phyloP scores from a whole-genome alignment of 306 rosid genomes.

The Lablab purpureus region DNA sequence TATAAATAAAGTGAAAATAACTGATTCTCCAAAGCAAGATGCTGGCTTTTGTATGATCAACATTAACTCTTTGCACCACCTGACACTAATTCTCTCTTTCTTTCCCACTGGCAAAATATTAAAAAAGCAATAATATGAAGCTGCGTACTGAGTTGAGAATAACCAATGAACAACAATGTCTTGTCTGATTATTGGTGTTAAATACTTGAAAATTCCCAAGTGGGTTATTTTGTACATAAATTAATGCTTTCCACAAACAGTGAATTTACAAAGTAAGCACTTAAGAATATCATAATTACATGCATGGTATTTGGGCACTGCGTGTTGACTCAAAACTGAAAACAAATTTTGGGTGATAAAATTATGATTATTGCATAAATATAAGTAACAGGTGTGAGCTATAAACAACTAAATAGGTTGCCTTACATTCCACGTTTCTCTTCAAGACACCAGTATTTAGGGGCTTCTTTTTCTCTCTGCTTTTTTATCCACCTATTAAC shows the following conservation, averaged over 20 bases:
- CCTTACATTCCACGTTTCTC: constrained; percentile 77
- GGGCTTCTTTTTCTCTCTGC: constrained; percentile 53
- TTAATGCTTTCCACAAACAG: neutral
- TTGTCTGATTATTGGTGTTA: constrained; percentile 22
- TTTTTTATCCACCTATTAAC: constrained; percentile 35
- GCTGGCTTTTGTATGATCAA: constrained; percentile 3
- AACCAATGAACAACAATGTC: constrained; percentile 40
- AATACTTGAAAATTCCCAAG: constrained; percentile 30
- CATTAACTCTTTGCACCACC: constrained; percentile 31
- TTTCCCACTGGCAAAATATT: neutral
- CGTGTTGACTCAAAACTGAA: neutral
- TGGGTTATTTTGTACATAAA: neutral
- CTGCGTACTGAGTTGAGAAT: constrained; percentile 3
- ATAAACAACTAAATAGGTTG: constrained; percentile 60
- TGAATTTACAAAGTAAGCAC: constrained; percentile 32
- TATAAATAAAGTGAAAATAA: constrained; percentile 28
- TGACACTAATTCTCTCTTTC: neutral
- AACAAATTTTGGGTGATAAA: constrained; percentile 8
- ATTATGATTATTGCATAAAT: constrained; percentile 35
- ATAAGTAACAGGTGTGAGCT: constrained; percentile 38
- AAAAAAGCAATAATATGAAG: neutral
- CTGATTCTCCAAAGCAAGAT: constrained; percentile 44
- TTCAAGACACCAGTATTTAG: constrained; percentile 55
- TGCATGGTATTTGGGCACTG: constrained; percentile 44
- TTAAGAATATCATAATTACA: constrained; percentile 21